Percentiles rank a stretch among this genome's conserved stretches.
Conservation (phyloP, 352 stramenopile species). For the Globisporangium barbulae region DNA sequence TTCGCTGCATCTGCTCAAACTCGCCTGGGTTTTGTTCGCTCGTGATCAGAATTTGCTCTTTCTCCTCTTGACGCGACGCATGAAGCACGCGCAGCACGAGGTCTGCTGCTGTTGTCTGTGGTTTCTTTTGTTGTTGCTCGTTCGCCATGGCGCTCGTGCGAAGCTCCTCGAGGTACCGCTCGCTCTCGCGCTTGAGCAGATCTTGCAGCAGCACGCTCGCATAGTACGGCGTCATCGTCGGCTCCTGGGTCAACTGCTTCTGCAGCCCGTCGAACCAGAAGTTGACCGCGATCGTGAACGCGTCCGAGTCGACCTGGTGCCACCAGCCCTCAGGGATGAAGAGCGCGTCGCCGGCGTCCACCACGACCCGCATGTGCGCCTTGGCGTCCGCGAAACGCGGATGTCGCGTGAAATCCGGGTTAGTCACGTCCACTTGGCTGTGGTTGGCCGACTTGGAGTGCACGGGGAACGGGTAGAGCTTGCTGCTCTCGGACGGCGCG, state of each 20-base stretch:
- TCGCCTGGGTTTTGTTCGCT: slow-evolving; percentile 3
- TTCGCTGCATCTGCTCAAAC: slow-evolving; percentile 6
- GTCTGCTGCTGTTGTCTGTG: slow-evolving; percentile 12
- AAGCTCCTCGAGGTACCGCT: slow-evolving; percentile 24
- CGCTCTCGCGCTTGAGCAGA: slow-evolving; percentile 43
- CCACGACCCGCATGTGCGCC: slow-evolving; percentile 29
- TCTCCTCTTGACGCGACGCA: slow-evolving; percentile 18
- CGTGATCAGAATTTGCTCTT: slow-evolving; percentile 35
- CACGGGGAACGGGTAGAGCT: slow-evolving; percentile 57
- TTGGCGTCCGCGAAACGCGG: slow-evolving; percentile 27
- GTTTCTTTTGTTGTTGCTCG: not conserved
- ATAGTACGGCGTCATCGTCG: slow-evolving; percentile 58
- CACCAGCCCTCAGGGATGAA: slow-evolving; percentile 86
- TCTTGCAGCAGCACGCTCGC: slow-evolving; percentile 60
- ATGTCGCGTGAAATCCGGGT: slow-evolving; percentile 33
- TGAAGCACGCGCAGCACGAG: slow-evolving; percentile 10
- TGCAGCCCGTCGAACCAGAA: slow-evolving; percentile 79
- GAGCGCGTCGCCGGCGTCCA: slow-evolving; percentile 55
- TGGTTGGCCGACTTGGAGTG: slow-evolving; percentile 79
- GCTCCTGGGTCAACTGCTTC: slow-evolving; percentile 39
- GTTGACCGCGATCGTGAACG: slow-evolving; percentile 77
- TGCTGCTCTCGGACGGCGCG: slow-evolving; percentile 47
- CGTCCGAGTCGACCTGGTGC: slow-evolving; percentile 78
- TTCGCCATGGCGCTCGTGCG: not conserved
- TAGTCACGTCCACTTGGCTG: slow-evolving; percentile 52